Base-by-base conservation (phyloP, 495 filamentous ascomycete species). In the Mytilinidion resinicola region DNA sequence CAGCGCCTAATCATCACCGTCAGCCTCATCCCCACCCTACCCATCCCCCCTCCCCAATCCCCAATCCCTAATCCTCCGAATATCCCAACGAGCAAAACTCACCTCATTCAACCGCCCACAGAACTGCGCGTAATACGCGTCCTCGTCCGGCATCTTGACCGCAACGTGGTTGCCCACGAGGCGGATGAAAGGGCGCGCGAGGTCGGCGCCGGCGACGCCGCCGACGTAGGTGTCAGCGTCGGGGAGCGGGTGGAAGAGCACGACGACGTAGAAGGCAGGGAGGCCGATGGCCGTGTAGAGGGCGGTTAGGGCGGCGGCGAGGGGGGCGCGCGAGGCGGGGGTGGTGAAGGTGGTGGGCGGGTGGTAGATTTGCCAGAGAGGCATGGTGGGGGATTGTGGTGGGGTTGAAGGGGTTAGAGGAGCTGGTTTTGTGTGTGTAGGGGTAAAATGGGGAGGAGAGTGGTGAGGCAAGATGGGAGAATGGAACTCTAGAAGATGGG, bases 321-420 rank as follows among this genome's bases (percentile, higher is more conserved):
- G 67, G 33, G 61, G 33, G n/a, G 60, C 51, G 44, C 69, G 69
- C 34, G 61, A 57, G 11, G 56, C 53, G 14, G 59, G 35, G 50
- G 64, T 65, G 14, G 51, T 51, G 59, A 70, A 72, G 56, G 64
- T 62, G 7, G 43, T 51, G 1, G 63, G 57, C 21, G 71, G 70
- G 65, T 74, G 71, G 69, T 64, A 75, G 61, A 74, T 56, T 30
- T 63, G 54, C 72, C 69, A 75, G 60, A 72, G 69, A 48, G 72
- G 72, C 72, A 75, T 73, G 9, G 12, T 67, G 47, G 47, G 4
- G 50, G 19, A 30, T 30, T 6, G 25, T 30, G 25, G 25, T 2
- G 25, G 25, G 6, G 2, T 30, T 6, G 6, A 30, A 30, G 25
- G 25, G 25, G 25, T 6, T 30, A 30, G n/a, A n/a, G n/a, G n/a